Conservation (phyloP, 2,329 filamentous ascomycete species). For the Cytospora piceicola region DNA sequence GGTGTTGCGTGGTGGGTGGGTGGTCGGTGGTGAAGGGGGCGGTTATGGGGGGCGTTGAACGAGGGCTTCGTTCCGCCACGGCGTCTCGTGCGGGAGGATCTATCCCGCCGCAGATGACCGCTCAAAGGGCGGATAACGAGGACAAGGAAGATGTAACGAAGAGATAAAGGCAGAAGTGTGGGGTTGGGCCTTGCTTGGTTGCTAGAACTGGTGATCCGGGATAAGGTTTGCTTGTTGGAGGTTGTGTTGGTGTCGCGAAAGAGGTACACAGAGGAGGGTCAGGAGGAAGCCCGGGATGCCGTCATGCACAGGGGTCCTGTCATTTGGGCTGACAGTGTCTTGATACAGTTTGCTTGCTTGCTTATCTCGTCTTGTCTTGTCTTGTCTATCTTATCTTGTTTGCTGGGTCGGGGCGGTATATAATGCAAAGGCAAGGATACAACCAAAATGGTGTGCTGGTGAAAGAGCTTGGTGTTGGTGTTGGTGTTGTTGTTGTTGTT, state of each 20-base stretch:
- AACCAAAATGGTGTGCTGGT: not conserved
- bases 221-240: not conserved
- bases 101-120: conserved; percentile 30
- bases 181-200: not conserved
- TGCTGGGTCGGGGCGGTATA: not conserved
- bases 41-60: conserved; percentile 47
- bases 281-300: conserved; percentile 18
- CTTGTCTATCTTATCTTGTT: not conserved
- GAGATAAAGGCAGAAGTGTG: not conserved
- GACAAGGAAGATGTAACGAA: not conserved
- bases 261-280: conserved; percentile 4
- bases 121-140: conserved; percentile 24
- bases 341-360: not conserved
- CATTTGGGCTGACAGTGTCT: not conserved
- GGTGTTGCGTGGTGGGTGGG: conserved; percentile 61
- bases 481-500: not conserved
- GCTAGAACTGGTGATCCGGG: not conserved
- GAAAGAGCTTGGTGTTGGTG: not conserved
- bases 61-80: conserved; percentile 72
- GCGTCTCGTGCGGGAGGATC: conserved; percentile 59
- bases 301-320: conserved; percentile 24
- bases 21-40: conserved; percentile 70
- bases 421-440: not conserved
- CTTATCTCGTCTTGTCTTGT: not conserved
- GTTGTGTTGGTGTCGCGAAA: not conserved